Conservation (phyloP, 768 basidiomycete genomes). For the Suillus occidentalis region DNA sequence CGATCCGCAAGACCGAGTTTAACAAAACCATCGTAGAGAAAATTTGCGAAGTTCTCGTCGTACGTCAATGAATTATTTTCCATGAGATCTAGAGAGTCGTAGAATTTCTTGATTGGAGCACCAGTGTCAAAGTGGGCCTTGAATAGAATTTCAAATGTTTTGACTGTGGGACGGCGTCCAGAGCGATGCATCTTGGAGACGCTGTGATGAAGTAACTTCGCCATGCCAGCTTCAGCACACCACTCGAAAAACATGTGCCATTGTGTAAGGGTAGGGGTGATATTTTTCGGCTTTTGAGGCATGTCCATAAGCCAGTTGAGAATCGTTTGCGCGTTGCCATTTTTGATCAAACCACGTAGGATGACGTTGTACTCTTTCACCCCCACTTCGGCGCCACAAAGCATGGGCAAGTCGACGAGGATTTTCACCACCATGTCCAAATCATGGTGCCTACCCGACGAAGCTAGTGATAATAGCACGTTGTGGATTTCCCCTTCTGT, state of each 20-base stretch:
- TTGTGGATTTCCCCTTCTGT: constrained; percentile 32
- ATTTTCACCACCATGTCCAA: constrained; percentile 54
- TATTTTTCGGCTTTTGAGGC: constrained; percentile 46
- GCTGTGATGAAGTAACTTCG: constrained; percentile 26
- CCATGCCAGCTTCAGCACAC: constrained; percentile 31
- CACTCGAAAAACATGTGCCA: constrained; percentile 54
- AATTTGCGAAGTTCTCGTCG: constrained; percentile 40
- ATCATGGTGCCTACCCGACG: constrained; percentile 53
- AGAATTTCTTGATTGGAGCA: constrained; percentile 34
- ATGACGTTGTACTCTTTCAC: constrained; percentile 50
- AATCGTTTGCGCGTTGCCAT: constrained; percentile 44
- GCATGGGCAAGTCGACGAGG: constrained; percentile 45
- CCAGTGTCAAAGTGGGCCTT: constrained; percentile 39
- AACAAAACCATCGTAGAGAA: constrained; percentile 45
- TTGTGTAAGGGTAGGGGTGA: constrained; percentile 49
- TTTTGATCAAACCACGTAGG: constrained; percentile 46
- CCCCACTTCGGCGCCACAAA: constrained; percentile 48
- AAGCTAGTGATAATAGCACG: constrained; percentile 47
- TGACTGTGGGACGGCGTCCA: constrained; percentile 42
- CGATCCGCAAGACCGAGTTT: constrained; percentile 36
- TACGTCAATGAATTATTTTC: constrained; percentile 42
- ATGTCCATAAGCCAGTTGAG: constrained; percentile 55
- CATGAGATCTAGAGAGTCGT: constrained; percentile 48
- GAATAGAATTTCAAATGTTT: constrained; percentile 52
- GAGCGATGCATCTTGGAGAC: constrained; percentile 39